Conservation (phyloP, 2,329 filamentous ascomycete species). For the Chrysoporthe austroafricana region DNA sequence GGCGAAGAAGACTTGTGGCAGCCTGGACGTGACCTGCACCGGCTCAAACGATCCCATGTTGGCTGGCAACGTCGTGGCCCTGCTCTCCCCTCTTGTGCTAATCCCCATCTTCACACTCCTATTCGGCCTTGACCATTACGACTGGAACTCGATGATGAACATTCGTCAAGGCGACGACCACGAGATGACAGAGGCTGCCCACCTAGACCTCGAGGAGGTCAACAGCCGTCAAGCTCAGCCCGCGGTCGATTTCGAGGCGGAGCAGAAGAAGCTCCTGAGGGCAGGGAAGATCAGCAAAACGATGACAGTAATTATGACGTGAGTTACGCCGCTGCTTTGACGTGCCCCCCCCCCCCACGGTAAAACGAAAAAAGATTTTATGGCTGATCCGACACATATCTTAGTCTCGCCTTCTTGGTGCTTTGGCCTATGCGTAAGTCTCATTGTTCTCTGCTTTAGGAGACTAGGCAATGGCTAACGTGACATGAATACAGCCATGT, state of each 20-base stretch:
- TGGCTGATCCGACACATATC: neutral
- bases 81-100: constrained; percentile 76
- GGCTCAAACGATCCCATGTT: constrained; percentile 89
- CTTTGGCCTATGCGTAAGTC: constrained; percentile 78
- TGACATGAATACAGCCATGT: constrained; percentile 59
- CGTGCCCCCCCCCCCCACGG: constrained; percentile 26
- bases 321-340: constrained; percentile 28
- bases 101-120: constrained; percentile 75
- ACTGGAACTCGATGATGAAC: constrained; percentile 81
- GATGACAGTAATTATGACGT: constrained; percentile 39
- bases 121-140: constrained; percentile 76
- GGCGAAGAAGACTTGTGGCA: constrained; percentile 69
- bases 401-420: constrained; percentile 71
- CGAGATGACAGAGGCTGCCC: constrained; percentile 66
- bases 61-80: constrained; percentile 80
- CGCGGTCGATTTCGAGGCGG: constrained; percentile 45
- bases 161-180: constrained; percentile 81
- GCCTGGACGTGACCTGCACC: constrained; percentile 72
- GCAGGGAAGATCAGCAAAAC: constrained; percentile 41
- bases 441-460: neutral
- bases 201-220: constrained; percentile 68
- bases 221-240: constrained; percentile 49
- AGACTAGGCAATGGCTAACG: neutral
- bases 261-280: constrained; percentile 40
- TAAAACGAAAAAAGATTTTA: no score